phyloP scores from a whole-genome alignment of 2,329 filamentous ascomycete species.

The Colletotrichum salicis region DNA sequence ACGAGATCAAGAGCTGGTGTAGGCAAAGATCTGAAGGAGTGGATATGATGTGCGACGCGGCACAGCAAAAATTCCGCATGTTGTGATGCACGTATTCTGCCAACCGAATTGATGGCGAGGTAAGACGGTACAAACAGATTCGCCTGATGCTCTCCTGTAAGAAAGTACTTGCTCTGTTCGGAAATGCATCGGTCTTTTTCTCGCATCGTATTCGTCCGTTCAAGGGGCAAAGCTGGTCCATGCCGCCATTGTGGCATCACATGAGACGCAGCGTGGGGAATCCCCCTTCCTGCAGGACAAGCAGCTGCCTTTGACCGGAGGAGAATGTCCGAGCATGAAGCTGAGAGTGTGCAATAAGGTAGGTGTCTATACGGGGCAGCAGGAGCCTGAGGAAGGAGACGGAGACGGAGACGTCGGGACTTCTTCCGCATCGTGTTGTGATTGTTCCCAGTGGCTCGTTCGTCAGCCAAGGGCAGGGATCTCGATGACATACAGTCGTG shows the following conservation, averaged over 20 bases:
- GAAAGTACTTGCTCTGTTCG: conserved; percentile 26
- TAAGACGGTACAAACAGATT: conserved; percentile 9
- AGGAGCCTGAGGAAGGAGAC: no score
- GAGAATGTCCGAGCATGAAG: conserved; percentile 23
- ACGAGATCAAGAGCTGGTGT: conserved; percentile 19
- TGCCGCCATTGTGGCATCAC: conserved; percentile 6
- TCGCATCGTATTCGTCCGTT: conserved; percentile 30
- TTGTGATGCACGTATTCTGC: conserved; percentile 25
- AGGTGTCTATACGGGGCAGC: neutral
- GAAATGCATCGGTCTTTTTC: conserved; percentile 25
- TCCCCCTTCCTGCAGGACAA: neutral
- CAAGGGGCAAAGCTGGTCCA: neutral
- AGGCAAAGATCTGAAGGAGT: conserved; percentile 2
- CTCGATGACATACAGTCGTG: conserved; percentile 33
- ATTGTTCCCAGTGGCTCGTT: conserved; percentile 6
- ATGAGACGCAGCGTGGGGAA: conserved; percentile 19
- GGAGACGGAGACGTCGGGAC: neutral
- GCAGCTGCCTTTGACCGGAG: conserved; percentile 23
- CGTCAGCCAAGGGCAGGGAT: conserved; percentile 21
- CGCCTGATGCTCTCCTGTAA: neutral
- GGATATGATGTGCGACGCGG: neutral
- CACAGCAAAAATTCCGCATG: conserved; percentile 20
- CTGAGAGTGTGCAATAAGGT: neutral
- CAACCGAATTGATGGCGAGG: conserved; percentile 3
- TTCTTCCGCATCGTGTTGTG: neutral